Percentiles rank a stretch among this genome's conserved stretches.
Evolutionary conservation across 2,329 filamentous ascomycete genomes (phyloP).

Genomic region (Pyricularia grisea): DNA sequence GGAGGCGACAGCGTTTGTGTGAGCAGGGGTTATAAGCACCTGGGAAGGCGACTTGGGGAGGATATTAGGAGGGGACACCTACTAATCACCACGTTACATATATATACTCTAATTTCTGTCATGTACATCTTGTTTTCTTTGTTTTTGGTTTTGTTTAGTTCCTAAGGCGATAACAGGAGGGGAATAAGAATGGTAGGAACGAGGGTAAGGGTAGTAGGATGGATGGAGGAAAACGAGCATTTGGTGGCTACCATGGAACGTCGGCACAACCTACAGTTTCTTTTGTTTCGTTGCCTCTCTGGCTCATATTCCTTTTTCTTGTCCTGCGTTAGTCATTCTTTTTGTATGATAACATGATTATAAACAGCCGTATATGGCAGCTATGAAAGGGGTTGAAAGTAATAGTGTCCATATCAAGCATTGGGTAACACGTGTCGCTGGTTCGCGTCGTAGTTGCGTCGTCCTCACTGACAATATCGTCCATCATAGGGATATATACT

Average conservation of each 20-base stretch:
- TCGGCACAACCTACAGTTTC: background rate
- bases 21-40: background rate
- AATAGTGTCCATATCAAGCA: background rate
- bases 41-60: background rate
- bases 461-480: background rate
- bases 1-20: background rate
- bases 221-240: background rate
- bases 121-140: conserved; percentile 1
- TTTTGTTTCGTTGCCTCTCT: background rate
- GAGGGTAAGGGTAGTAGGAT: background rate
- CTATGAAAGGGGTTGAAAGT: background rate
- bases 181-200: background rate
- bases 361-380: background rate
- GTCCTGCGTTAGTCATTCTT: background rate
- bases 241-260: background rate
- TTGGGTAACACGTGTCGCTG: background rate
- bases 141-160: background rate
- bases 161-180: background rate
- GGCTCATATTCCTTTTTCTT: background rate
- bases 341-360: conserved; percentile 1
- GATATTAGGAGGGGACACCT: conserved; percentile 9
- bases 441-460: background rate
- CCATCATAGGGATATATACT: background rate
- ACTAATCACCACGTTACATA: background rate
- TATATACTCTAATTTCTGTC: background rate